phyloP scores from a whole-genome alignment of 805 yeast species.

The Lipomyces yamanashiensis region DNA sequence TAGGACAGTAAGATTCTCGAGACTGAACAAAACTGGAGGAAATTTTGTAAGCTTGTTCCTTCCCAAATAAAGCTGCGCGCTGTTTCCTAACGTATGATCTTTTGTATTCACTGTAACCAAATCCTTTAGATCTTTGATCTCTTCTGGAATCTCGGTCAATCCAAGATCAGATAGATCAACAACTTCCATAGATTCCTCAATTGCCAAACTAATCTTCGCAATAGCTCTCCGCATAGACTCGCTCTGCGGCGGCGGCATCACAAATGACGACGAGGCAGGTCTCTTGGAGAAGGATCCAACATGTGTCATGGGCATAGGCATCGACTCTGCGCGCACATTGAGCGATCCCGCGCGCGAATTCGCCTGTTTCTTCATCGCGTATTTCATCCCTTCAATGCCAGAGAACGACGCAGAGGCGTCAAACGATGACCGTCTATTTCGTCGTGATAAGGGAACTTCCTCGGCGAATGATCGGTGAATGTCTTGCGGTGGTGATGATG shows the following conservation, averaged over 20 bases:
- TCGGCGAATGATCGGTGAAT: constrained; percentile 15
- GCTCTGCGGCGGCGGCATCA: constrained; percentile 6
- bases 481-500: constrained; percentile 34
- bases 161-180: constrained; percentile 37
- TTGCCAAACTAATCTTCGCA: constrained; percentile 29
- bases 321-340: constrained; percentile 10
- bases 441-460: not conserved
- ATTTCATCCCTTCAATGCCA: not conserved
- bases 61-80: constrained; percentile 42
- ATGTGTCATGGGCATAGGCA: constrained; percentile 14
- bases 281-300: constrained; percentile 1
- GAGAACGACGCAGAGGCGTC: constrained; percentile 9
- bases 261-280: constrained; percentile 22
- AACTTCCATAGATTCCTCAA: constrained; percentile 35
- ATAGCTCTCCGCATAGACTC: constrained; percentile 19
- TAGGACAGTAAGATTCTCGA: constrained; percentile 45
- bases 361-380: not conserved
- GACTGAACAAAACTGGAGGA: constrained; percentile 43
- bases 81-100: constrained; percentile 35
- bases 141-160: constrained; percentile 44
- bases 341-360: constrained; percentile 18
- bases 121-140: constrained; percentile 44
- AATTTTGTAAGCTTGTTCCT: constrained; percentile 42
- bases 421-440: not conserved
- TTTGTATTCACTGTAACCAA: constrained; percentile 8